Evolutionary conservation across 179 eudicot species (phyloP).

Genomic region (Patellifolia procumbens): DNA sequence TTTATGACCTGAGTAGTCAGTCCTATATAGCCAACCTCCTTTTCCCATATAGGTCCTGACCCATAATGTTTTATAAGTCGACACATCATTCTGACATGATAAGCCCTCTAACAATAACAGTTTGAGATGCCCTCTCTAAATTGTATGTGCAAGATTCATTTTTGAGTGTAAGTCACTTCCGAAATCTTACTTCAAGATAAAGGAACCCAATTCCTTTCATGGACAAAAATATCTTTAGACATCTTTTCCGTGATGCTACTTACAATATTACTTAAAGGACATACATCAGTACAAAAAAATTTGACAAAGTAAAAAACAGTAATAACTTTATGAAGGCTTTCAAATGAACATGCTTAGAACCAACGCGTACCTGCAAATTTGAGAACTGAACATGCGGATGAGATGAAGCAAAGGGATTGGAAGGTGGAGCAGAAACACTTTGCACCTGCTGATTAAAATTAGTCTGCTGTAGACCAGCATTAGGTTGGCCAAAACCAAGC

Average conservation of each 20-base stretch:
- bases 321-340: not conserved
- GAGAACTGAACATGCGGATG: slow-evolving; percentile 34
- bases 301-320: not conserved
- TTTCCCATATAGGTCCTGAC: not conserved
- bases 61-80: not conserved
- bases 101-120: not conserved
- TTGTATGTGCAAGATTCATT: not conserved
- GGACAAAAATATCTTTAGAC: not conserved
- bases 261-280: not conserved
- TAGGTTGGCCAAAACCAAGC: slow-evolving; percentile 32
- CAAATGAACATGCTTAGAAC: not conserved
- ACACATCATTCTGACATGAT: not conserved
- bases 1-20: not conserved
- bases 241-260: not conserved
- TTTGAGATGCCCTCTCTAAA: not conserved
- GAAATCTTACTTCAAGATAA: not conserved
- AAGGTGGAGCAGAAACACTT: slow-evolving; percentile 30
- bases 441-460: slow-evolving; percentile 37
- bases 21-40: not conserved
- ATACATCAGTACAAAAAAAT: not conserved
- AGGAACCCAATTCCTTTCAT: slow-evolving; percentile 2
- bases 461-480: slow-evolving; percentile 38
- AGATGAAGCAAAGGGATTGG: slow-evolving; percentile 27
- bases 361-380: slow-evolving; percentile 50
- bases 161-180: not conserved